Conservation (phyloP, 495 filamentous ascomycete species). For the Penicillium diatomitis region DNA sequence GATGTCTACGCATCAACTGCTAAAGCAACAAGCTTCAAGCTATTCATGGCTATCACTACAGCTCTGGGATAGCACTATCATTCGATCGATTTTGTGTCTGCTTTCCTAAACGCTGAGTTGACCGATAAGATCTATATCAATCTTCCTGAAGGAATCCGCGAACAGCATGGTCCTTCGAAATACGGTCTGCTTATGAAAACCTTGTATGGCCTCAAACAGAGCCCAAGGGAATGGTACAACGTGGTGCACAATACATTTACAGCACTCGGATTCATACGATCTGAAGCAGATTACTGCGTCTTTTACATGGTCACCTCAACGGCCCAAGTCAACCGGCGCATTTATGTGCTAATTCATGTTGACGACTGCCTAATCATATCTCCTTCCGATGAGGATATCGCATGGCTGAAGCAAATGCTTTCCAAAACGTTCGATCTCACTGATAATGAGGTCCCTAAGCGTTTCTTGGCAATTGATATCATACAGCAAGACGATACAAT, state of each 20-base stretch:
- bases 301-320: background rate
- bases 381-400: background rate
- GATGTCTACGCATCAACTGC: background rate
- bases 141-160: background rate
- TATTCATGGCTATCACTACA: background rate
- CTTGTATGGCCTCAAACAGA: background rate
- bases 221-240: background rate
- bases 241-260: background rate
- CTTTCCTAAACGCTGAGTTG: background rate
- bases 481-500: background rate
- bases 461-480: background rate
- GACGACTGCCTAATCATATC: background rate
- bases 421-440: background rate
- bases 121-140: background rate
- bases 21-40: background rate
- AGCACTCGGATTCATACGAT: background rate
- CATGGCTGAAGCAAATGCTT: background rate
- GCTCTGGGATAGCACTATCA: background rate
- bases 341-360: background rate
- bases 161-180: background rate
- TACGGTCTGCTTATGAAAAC: background rate
- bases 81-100: background rate
- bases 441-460: background rate
- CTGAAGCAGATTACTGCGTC: background rate
- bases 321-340: background rate